phyloP scores from a whole-genome alignment of 2,329 filamentous ascomycete species.

The Colletotrichum echinochloae region DNA sequence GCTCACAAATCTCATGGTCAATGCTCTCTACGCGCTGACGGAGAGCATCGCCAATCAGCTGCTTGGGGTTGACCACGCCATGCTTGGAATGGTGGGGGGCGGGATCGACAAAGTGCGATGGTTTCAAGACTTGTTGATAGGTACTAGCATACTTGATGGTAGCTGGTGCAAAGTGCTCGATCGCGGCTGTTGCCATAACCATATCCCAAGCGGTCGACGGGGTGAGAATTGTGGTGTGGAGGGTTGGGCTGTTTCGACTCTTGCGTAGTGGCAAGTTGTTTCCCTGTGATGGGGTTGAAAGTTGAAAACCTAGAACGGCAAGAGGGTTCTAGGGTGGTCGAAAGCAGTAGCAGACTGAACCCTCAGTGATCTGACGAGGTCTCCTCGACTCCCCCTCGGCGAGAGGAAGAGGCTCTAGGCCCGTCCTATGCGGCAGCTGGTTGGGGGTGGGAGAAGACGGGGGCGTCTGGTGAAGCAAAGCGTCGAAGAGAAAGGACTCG shows the following conservation, averaged over 20 bases:
- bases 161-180: conserved; percentile 64
- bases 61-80: conserved; percentile 69
- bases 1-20: conserved; percentile 87
- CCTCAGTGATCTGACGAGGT: conserved; percentile 92
- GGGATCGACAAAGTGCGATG: conserved; percentile 53
- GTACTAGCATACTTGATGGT: conserved; percentile 59
- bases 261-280: conserved; percentile 34
- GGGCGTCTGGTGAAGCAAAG: conserved; percentile 58
- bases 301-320: conserved; percentile 45
- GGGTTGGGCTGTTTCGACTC: conserved; percentile 34
- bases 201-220: conserved; percentile 61
- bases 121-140: conserved; percentile 63
- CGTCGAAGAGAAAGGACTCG: conserved; percentile 64
- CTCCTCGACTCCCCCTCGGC: conserved; percentile 99
- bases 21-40: conserved; percentile 86
- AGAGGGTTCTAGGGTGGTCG: conserved; percentile 88
- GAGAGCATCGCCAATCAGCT: conserved; percentile 87
- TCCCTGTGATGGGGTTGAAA: conserved; percentile 26
- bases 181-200: conserved; percentile 73
- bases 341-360: conserved; percentile 93
- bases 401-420: conserved; percentile 99
- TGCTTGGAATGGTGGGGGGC: conserved; percentile 53
- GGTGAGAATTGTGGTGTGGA: conserved; percentile 40
- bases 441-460: conserved; percentile 70
- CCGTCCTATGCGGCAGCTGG: conserved; percentile 99